Evolutionary conservation across 192 early-diverging fungal species (phyloP).

Genomic region (Coemansia pectinata): DNA sequence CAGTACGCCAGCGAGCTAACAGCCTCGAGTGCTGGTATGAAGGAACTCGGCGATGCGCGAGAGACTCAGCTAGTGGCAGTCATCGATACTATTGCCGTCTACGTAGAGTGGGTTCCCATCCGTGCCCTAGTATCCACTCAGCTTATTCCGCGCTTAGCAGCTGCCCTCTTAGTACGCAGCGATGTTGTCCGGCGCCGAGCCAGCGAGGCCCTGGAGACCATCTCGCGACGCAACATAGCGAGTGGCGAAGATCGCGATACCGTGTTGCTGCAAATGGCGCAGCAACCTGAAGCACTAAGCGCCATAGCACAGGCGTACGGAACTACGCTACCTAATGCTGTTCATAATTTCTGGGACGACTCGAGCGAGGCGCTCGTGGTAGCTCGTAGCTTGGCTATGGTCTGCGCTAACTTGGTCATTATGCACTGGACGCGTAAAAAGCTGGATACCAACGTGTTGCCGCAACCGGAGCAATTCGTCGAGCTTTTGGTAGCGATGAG

Average conservation of each 20-base stretch:
- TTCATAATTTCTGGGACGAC: slow-evolving; percentile 22
- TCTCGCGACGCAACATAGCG: slow-evolving; percentile 25
- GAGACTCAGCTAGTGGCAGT: slow-evolving; percentile 11
- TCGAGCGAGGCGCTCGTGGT: slow-evolving; percentile 23
- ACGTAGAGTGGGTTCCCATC: slow-evolving; percentile 43
- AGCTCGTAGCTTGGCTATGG: slow-evolving; percentile 20
- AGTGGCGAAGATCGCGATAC: slow-evolving; percentile 37
- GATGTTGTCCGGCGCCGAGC: slow-evolving; percentile 22
- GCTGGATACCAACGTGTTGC: slow-evolving; percentile 10
- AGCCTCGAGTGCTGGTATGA: not conserved
- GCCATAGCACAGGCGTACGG: slow-evolving; percentile 22
- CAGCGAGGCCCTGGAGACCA: slow-evolving; percentile 23
- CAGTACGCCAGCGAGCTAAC: slow-evolving; percentile 9
- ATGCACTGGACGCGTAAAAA: slow-evolving; percentile 51
- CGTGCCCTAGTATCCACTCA: slow-evolving; percentile 24
- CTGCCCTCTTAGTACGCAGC: slow-evolving; percentile 18
- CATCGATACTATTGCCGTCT: slow-evolving; percentile 26
- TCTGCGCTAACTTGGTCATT: slow-evolving; percentile 14
- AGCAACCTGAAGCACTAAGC: slow-evolving; percentile 6
- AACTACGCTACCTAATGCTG: slow-evolving; percentile 6
- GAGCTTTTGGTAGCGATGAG: slow-evolving; percentile 34
- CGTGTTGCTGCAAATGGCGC: slow-evolving; percentile 35
- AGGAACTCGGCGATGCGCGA: not conserved
- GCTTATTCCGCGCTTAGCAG: slow-evolving; percentile 18
- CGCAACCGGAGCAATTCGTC: slow-evolving; percentile 10